These are phyloP conservation scores for Coniochaeta prunicola DNA, from an alignment of 2,329 filamentous ascomycete species.

Conservation along the genomic window DNA sequence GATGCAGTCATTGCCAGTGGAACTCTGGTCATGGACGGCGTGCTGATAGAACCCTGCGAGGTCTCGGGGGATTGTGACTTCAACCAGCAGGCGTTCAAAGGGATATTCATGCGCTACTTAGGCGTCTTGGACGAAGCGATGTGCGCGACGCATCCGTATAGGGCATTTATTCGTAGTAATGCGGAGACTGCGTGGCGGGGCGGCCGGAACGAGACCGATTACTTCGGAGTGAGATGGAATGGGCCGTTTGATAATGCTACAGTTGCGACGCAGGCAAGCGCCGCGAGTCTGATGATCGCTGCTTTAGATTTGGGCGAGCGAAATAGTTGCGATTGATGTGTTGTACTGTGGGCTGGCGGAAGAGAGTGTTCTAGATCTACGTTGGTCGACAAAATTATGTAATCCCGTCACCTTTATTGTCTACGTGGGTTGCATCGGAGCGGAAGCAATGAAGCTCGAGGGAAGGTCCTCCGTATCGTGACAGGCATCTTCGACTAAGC, in stretches of 20 bases:
- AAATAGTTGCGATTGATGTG: not conserved
- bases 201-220: constrained; percentile 6
- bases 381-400: not conserved
- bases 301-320: not conserved
- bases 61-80: constrained; percentile 37
- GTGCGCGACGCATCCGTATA: constrained; percentile 10
- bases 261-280: constrained; percentile 13
- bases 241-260: constrained; percentile 13
- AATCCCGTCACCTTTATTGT: no score
- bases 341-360: not conserved
- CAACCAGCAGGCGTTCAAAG: constrained; percentile 58
- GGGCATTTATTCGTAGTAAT: constrained; percentile 12
- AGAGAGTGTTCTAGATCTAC: not conserved
- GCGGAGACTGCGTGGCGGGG: constrained; percentile 11
- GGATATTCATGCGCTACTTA: constrained; percentile 61
- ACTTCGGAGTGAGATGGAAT: constrained; percentile 17
- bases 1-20: constrained; percentile 36
- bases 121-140: constrained; percentile 40
- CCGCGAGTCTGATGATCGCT: constrained; percentile 11
- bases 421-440: no score
- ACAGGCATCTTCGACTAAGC: no score
- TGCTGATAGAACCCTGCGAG: constrained; percentile 44
- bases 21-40: constrained; percentile 30
- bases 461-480: no score
- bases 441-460: no score